A percentile compares a stretch with the other conserved stretches of the same genome.
phyloP scores from a whole-genome alignment of 1,139 yeast species.

The Blastobotrys aristatus region DNA sequence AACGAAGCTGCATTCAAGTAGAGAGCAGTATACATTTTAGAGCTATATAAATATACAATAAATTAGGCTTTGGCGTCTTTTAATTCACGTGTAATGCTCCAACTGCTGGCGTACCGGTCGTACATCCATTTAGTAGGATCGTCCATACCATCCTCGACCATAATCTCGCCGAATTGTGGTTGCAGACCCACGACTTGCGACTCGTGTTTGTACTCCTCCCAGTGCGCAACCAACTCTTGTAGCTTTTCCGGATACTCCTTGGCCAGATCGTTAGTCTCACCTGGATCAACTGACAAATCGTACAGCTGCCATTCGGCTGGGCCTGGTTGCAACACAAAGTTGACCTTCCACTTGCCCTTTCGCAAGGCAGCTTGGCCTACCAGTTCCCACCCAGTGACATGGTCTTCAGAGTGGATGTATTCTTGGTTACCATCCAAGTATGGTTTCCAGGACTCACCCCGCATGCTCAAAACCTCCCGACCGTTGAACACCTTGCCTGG shows the following conservation, averaged over 20 bases:
- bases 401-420: constrained; percentile 40
- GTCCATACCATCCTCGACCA: constrained; percentile 2
- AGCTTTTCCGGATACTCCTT: constrained; percentile 35
- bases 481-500: constrained; percentile 42
- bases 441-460: constrained; percentile 39
- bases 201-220: constrained; percentile 52
- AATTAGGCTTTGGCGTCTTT: not conserved
- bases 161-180: constrained; percentile 4
- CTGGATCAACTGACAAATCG: constrained; percentile 42
- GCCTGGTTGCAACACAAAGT: constrained; percentile 46
- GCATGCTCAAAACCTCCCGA: constrained; percentile 39
- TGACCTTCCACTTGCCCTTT: constrained; percentile 47
- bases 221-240: constrained; percentile 42
- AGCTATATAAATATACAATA: no score
- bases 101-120: constrained; percentile 5
- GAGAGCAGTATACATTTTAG: no score
- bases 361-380: constrained; percentile 54
- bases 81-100: not conserved
- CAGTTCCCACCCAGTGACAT: constrained; percentile 53
- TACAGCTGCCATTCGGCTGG: constrained; percentile 47
- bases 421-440: not conserved
- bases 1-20: constrained; percentile 2
- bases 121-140: constrained; percentile 6
- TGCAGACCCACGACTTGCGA: constrained; percentile 40
- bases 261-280: constrained; percentile 45